Evolutionary conservation across 2,329 filamentous ascomycete species (phyloP).

Genomic region (Trichoderma sp.): DNA sequence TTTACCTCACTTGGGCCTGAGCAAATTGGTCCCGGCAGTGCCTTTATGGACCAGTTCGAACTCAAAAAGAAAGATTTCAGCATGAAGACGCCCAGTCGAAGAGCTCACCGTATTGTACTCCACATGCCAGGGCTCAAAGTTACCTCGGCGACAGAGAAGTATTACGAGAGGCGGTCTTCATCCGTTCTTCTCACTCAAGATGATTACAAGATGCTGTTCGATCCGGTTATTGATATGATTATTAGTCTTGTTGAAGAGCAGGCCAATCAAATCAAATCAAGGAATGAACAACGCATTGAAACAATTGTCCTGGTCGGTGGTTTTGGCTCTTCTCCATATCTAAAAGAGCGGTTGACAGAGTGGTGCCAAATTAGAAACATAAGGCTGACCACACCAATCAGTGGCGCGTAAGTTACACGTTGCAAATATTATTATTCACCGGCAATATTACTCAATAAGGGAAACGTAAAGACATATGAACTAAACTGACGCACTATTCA

Average conservation of each 20-base stretch:
- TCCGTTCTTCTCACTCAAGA: not conserved
- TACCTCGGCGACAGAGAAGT: not conserved
- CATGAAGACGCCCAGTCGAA: constrained; percentile 13
- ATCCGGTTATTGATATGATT: not conserved
- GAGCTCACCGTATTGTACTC: not conserved
- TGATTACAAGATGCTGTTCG: not conserved
- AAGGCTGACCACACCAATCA: not conserved
- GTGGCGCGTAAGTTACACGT: constrained; percentile 4
- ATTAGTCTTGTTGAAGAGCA: not conserved
- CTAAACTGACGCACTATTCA: not conserved
- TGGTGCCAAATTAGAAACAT: not conserved
- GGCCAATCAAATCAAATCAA: not conserved
- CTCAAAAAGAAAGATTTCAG: constrained; percentile 22
- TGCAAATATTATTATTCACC: not conserved
- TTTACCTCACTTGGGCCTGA: not conserved
- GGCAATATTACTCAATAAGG: no score
- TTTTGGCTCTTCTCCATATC: not conserved
- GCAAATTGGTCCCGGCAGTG: constrained; percentile 21
- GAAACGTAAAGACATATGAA: not conserved
- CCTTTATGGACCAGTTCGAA: constrained; percentile 22
- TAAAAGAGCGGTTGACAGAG: not conserved
- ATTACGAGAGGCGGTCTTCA: not conserved
- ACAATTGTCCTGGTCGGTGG: not conserved
- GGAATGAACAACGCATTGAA: not conserved
- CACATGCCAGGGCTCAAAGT: not conserved